phyloP scores from a whole-genome alignment of 495 filamentous ascomycete species.

The Penicillium roqueforti region DNA sequence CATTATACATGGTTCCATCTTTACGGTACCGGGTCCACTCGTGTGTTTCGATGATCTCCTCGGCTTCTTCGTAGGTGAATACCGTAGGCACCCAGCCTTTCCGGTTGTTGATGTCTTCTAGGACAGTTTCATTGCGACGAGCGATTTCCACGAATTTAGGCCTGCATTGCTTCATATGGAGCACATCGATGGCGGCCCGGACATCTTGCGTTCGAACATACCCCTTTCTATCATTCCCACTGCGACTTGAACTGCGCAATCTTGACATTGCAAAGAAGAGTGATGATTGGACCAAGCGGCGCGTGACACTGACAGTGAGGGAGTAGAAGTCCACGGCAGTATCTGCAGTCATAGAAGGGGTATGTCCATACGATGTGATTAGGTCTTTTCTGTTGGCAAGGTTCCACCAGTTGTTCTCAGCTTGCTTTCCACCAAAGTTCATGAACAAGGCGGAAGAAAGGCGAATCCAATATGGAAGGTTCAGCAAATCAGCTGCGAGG shows the following conservation, averaged over 20 bases:
- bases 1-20: conserved; percentile 4
- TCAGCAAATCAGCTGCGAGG: conserved; percentile 55
- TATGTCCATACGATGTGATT: conserved; percentile 29
- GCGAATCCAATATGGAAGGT: conserved; percentile 55
- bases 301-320: conserved; percentile 61
- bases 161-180: conserved; percentile 35
- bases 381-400: conserved; percentile 29
- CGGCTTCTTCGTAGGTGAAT: conserved; percentile 51
- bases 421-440: conserved; percentile 55
- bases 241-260: conserved; percentile 40
- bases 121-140: conserved; percentile 54
- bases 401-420: conserved; percentile 63
- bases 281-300: conserved; percentile 60
- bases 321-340: conserved; percentile 70
- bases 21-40: conserved; percentile 15
- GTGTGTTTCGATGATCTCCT: conserved; percentile 39
- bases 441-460: conserved; percentile 71
- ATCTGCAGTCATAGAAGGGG: conserved; percentile 62
- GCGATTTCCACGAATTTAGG: conserved; percentile 57
- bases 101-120: conserved; percentile 44
- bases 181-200: conserved; percentile 53
- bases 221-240: conserved; percentile 27
- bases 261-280: conserved; percentile 63
- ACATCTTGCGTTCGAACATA: conserved; percentile 60
- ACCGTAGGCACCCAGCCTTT: conserved; percentile 21